Evolutionary conservation across 345 rosid species (phyloP), one percentile per base, ranked within the genome.

Genomic region (Gossypium rotundifolium): DNA sequence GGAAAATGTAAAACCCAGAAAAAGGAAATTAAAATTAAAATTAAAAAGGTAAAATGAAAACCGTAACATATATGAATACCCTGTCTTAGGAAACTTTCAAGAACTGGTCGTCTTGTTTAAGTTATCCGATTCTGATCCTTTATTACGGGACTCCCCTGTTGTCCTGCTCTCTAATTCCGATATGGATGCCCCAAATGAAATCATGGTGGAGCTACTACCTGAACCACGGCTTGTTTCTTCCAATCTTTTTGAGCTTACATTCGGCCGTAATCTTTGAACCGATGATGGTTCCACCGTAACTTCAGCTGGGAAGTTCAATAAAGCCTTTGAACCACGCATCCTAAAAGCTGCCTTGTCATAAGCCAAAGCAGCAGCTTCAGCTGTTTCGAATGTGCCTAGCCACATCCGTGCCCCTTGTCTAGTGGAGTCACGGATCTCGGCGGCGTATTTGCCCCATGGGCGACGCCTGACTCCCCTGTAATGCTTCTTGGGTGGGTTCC

Each of bases 381-480:
- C 93, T 0, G 93, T 87, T 72, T 83, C 70, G 72, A 84, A 88
- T 0, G 90, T 88, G 22, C 93, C 93, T 4, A 88, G 81, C 93
- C 93, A 88, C 9, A 87, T 71, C 6, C 90, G 80, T 0, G 87
- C 83, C 4, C 93, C 93, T 0, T 80, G 76, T 11, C 89, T 73
- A 0, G 70, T 7, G 29, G 90, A 87, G 64, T 88, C 93, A 0
- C 93, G 90, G 44, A 88, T 88, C 79, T 88, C 93, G 0, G 93
- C 90, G 0, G 93, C 93, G 52, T 61, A 88, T 67, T 88, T 88
- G n/a, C 93, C 93, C 93, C 93, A 88, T 0, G 90, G 93, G 3
- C 93, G 85, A 7, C 88, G 86, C 78, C 93, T 71, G 20, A 88
- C 93, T 0, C 93, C 93, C 11, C 93, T 74, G 75, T 87, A 88